phyloP scores from a whole-genome alignment of 2,329 filamentous ascomycete genomes.

The Stromatinia cepivora region DNA sequence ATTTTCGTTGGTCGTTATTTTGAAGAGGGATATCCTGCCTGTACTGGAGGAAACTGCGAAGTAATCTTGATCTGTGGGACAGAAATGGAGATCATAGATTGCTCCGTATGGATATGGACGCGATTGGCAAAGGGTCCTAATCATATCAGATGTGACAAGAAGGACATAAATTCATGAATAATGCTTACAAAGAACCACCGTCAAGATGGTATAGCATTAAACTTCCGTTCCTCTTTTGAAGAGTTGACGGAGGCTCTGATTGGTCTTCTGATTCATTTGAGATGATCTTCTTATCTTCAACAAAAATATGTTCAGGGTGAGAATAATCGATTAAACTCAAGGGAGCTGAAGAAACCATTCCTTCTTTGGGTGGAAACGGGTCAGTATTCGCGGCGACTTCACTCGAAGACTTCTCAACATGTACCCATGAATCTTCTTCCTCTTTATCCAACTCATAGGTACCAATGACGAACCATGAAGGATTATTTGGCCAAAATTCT shows the following conservation, averaged over 20 bases:
- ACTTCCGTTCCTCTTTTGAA: constrained; percentile 71
- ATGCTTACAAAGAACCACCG: constrained; percentile 19
- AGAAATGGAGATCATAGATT: constrained; percentile 84
- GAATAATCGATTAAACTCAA: constrained; percentile 20
- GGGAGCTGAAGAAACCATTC: constrained; percentile 9
- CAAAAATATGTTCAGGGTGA: background rate
- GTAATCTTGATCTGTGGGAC: constrained; percentile 55
- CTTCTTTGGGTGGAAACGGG: background rate
- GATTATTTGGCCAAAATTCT: constrained; percentile 66
- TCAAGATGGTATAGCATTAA: constrained; percentile 48
- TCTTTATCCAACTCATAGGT: constrained; percentile 75
- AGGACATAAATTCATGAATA: background rate
- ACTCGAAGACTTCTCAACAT: background rate
- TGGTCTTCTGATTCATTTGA: background rate
- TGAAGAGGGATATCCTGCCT: constrained; percentile 66
- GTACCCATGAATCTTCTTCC: constrained; percentile 29
- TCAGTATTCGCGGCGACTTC: constrained; percentile 4
- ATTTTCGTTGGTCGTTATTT: constrained; percentile 41
- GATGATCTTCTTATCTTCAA: background rate
- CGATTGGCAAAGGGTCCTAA: constrained; percentile 58
- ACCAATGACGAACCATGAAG: constrained; percentile 70
- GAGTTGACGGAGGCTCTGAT: constrained; percentile 39
- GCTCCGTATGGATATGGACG: constrained; percentile 63
- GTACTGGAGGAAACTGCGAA: constrained; percentile 79
- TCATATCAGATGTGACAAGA: constrained; percentile 26